Conservation (phyloP, 805 yeast species). For the Priceomyces medius region DNA sequence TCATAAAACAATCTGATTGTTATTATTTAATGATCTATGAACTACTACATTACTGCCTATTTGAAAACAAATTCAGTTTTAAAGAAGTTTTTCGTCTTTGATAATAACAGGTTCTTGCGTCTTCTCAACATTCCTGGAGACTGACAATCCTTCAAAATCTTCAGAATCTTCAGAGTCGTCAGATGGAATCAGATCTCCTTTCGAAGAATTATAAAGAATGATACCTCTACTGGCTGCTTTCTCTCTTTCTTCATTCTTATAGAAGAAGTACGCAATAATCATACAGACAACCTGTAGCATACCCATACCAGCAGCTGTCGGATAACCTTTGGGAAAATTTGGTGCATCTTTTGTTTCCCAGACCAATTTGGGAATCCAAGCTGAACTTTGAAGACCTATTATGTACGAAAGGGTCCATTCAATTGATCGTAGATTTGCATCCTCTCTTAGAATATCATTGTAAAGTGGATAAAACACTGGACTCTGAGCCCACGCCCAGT, state of each 20-base stretch:
- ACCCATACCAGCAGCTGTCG: slow-evolving; percentile 49
- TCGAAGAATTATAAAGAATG: slow-evolving; percentile 17
- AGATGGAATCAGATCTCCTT: not conserved
- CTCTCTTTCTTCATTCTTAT: slow-evolving; percentile 22
- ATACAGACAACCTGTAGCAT: slow-evolving; percentile 49
- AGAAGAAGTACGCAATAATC: slow-evolving; percentile 49
- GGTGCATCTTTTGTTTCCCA: slow-evolving; percentile 64
- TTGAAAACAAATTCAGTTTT: too few relatives aligned
- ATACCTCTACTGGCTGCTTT: slow-evolving; percentile 28
- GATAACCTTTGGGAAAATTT: slow-evolving; percentile 52
- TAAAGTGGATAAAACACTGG: slow-evolving; percentile 60
- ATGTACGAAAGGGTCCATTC: slow-evolving; percentile 56
- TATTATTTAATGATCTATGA: too few relatives aligned
- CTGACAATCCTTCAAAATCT: too few relatives aligned
- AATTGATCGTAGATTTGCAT: slow-evolving; percentile 55
- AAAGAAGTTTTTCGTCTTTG: too few relatives aligned
- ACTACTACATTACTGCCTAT: too few relatives aligned
- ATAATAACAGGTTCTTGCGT: too few relatives aligned
- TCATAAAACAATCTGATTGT: too few relatives aligned
- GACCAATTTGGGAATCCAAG: slow-evolving; percentile 50
- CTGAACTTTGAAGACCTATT: slow-evolving; percentile 54
- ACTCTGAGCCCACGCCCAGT: slow-evolving; percentile 63
- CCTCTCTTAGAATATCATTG: slow-evolving; percentile 56
- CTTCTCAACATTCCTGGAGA: too few relatives aligned
- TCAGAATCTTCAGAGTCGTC: not conserved